Evolutionary conservation across 2,329 filamentous ascomycete genomes (phyloP).

Genomic region (Phyllosticta citribraziliensis): DNA sequence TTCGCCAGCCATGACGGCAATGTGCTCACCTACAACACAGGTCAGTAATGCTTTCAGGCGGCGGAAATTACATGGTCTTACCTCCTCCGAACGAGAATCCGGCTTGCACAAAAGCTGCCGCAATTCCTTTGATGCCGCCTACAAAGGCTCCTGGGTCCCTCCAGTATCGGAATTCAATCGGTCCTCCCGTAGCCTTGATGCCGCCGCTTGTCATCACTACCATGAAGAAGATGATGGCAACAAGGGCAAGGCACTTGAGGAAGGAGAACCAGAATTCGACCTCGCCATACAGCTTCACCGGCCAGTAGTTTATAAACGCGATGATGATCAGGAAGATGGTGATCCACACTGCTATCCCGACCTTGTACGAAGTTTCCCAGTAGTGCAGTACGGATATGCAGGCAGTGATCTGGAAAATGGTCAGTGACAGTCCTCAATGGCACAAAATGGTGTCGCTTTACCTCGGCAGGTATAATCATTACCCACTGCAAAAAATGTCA

Average conservation of each 20-base stretch:
- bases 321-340: slow-evolving; percentile 41
- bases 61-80: neutral
- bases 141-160: slow-evolving; percentile 37
- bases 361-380: slow-evolving; percentile 37
- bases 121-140: slow-evolving; percentile 7
- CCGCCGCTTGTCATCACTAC: slow-evolving; percentile 23
- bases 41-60: slow-evolving; percentile 30
- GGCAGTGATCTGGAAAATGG: slow-evolving; percentile 42
- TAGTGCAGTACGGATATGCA: slow-evolving; percentile 51
- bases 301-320: slow-evolving; percentile 14
- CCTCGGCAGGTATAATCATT: neutral
- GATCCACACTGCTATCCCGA: slow-evolving; percentile 50
- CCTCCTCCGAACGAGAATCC: slow-evolving; percentile 32
- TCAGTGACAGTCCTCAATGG: neutral
- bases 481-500: slow-evolving; percentile 1
- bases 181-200: slow-evolving; percentile 42
- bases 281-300: slow-evolving; percentile 24
- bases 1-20: slow-evolving; percentile 55
- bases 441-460: neutral
- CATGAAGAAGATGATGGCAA: slow-evolving; percentile 33
- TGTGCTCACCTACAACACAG: slow-evolving; percentile 43
- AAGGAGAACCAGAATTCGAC: slow-evolving; percentile 39
- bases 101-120: slow-evolving; percentile 38
- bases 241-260: slow-evolving; percentile 31
- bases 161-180: slow-evolving; percentile 60